Percentiles rank a stretch among this genome's conserved stretches.
phyloP scores from a whole-genome alignment of 2,329 filamentous ascomycete species.

The Scleromitrula shiraiana region DNA sequence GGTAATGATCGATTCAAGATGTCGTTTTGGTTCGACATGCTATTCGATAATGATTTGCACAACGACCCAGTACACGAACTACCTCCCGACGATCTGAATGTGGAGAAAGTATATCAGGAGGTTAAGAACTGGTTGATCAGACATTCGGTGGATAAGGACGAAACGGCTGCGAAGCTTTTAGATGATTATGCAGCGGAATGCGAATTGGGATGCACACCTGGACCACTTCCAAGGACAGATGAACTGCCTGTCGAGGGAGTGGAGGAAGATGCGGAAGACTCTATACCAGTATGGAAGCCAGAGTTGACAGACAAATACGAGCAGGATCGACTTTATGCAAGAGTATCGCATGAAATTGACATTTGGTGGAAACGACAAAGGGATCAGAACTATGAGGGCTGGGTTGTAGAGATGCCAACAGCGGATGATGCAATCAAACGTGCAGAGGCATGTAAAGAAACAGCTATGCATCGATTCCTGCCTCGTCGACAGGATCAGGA shows the following conservation, averaged over 20 bases:
- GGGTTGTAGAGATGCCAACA: slow-evolving; percentile 51
- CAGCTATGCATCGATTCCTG: slow-evolving; percentile 44
- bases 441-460: slow-evolving; percentile 51
- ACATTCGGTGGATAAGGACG: slow-evolving; percentile 48
- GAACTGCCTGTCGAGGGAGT: slow-evolving; percentile 3
- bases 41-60: slow-evolving; percentile 50
- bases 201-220: slow-evolving; percentile 28
- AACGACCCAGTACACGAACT: slow-evolving; percentile 46
- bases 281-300: slow-evolving; percentile 27
- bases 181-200: slow-evolving; percentile 41
- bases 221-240: slow-evolving; percentile 18
- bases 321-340: slow-evolving; percentile 50
- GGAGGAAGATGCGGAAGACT: slow-evolving; percentile 18
- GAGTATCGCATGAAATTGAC: slow-evolving; percentile 57
- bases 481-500: slow-evolving; percentile 29
- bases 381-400: slow-evolving; percentile 52
- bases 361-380: slow-evolving; percentile 56
- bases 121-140: slow-evolving; percentile 55
- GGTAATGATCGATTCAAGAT: slow-evolving; percentile 64
- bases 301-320: slow-evolving; percentile 48
- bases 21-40: slow-evolving; percentile 58
- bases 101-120: slow-evolving; percentile 50
- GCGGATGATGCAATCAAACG: slow-evolving; percentile 51
- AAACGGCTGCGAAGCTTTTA: slow-evolving; percentile 46
- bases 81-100: slow-evolving; percentile 41